Conservation (phyloP, 2,329 filamentous ascomycete genomes). For the Didymella glomerata region DNA sequence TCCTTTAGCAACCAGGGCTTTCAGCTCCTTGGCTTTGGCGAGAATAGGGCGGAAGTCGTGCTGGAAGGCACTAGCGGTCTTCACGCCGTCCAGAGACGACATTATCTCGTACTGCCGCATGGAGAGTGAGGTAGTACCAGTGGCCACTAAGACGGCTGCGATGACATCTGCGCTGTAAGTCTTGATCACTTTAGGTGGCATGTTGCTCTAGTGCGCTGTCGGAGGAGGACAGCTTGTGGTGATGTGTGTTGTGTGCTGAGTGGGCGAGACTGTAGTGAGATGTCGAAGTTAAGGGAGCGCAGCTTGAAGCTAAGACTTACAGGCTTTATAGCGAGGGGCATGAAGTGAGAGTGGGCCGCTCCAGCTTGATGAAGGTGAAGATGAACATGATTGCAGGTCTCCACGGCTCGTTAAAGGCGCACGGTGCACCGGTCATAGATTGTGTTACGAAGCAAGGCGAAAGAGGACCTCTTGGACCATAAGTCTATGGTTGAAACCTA, state of each 20-base stretch:
- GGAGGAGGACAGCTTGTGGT: not conserved
- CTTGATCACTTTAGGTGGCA: slow-evolving; percentile 16
- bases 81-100: slow-evolving; percentile 30
- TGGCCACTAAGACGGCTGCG: slow-evolving; percentile 27
- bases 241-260: not conserved
- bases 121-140: slow-evolving; percentile 23
- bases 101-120: slow-evolving; percentile 32
- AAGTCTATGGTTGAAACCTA: not conserved
- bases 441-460: not conserved
- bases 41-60: slow-evolving; percentile 31
- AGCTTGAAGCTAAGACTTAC: not conserved
- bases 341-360: slow-evolving; percentile 18
- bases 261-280: not conserved
- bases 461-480: not conserved
- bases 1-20: slow-evolving; percentile 22
- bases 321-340: not conserved
- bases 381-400: not conserved
- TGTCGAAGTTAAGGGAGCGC: not conserved
- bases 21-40: slow-evolving; percentile 30
- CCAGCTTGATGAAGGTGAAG: not conserved
- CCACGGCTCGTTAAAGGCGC: not conserved
- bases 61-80: slow-evolving; percentile 29
- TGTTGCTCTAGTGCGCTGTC: not conserved
- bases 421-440: too few species aligned
- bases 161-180: slow-evolving; percentile 27